Conservation (phyloP, 805 yeast species). For the Candida dajiaensis region DNA sequence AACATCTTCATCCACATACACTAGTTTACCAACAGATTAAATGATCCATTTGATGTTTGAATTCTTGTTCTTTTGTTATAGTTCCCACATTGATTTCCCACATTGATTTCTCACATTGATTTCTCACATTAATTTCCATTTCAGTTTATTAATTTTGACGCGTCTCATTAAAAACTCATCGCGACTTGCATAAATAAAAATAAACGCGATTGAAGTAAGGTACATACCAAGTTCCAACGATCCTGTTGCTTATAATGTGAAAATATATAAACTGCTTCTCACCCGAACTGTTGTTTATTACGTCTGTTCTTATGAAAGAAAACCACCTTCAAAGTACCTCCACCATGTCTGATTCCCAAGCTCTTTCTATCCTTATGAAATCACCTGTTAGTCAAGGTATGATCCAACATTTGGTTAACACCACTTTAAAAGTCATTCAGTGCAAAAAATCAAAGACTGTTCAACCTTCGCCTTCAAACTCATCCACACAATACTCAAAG, state of each 20-base stretch:
- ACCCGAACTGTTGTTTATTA: background rate
- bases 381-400: constrained; percentile 71
- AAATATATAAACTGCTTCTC: background rate
- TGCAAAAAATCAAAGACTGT: constrained; percentile 35
- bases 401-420: constrained; percentile 62
- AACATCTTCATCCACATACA: too few relatives aligned
- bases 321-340: too few relatives aligned
- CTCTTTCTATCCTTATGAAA: constrained; percentile 51
- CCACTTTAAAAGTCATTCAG: constrained; percentile 62
- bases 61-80: too few relatives aligned
- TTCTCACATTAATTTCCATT: background rate
- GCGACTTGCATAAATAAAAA: background rate
- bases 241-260: background rate
- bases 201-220: background rate
- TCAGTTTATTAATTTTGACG: background rate
- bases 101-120: too few relatives aligned
- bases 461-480: constrained; percentile 30
- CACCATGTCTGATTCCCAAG: constrained; percentile 47
- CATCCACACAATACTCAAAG: constrained; percentile 20
- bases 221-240: too few relatives aligned
- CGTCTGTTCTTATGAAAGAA: too few relatives aligned
- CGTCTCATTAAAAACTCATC: background rate
- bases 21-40: too few relatives aligned
- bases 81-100: too few relatives aligned
- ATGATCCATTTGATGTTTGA: too few relatives aligned